These are phyloP conservation scores for Picea glauca DNA, from an alignment of 75 land plant genomes.

Conservation along the genomic window DNA sequence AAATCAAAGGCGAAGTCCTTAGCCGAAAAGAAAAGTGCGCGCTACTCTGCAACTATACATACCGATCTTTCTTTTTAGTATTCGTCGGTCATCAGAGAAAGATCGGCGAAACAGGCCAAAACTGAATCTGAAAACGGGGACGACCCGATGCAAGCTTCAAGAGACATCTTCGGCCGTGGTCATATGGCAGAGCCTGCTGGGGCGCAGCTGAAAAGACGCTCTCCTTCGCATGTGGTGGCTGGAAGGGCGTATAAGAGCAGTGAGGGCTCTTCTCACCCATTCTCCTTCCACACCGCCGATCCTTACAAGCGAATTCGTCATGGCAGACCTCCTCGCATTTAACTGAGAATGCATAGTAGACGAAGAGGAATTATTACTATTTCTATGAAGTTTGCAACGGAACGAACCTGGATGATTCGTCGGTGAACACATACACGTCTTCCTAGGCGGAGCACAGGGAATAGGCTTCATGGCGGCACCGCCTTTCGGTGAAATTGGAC, in stretches of 20 bases:
- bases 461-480: too few relatives aligned
- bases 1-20: too few relatives aligned
- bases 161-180: neutral
- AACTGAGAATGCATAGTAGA: neutral
- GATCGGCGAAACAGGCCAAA: too few relatives aligned
- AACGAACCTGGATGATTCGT: constrained; percentile 2
- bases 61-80: too few relatives aligned
- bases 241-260: constrained; percentile 30
- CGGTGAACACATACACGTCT: neutral
- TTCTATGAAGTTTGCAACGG: neutral
- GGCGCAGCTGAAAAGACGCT: constrained; percentile 15
- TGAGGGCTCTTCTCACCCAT: constrained; percentile 15
- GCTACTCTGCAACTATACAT: too few relatives aligned
- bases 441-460: neutral
- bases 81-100: too few relatives aligned
- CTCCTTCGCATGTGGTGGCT: constrained; percentile 25
- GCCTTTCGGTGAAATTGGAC: neutral
- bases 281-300: constrained; percentile 20
- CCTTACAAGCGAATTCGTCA: constrained; percentile 13
- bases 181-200: constrained; percentile 19
- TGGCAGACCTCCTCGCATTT: constrained; percentile 12
- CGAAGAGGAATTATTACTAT: neutral
- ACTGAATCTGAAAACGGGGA: too few relatives aligned
- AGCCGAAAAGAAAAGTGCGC: too few relatives aligned
- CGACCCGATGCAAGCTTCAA: too few relatives aligned